Conservation (phyloP, 805 yeast species). For the Cyberlindnera lachancei region DNA sequence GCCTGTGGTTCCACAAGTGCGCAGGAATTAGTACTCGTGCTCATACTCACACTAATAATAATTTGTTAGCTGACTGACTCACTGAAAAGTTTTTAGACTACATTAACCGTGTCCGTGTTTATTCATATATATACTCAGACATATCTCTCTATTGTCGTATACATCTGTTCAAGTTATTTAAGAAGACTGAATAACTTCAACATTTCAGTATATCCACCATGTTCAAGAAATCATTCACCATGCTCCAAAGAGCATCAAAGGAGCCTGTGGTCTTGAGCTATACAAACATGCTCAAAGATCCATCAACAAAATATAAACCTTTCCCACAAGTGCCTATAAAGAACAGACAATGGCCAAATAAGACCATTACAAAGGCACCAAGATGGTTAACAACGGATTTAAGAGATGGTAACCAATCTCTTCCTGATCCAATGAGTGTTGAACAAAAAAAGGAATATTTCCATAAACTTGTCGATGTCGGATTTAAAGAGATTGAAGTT, state of each 20-base stretch:
- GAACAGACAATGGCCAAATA: constrained; percentile 67
- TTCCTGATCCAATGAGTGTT: constrained; percentile 78
- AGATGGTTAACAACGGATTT: constrained; percentile 76
- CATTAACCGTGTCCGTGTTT: too few relatives aligned
- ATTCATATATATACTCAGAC: background rate
- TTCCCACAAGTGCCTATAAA: constrained; percentile 48
- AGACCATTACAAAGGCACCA: constrained; percentile 61
- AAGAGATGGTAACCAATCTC: constrained; percentile 75
- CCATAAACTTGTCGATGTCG: constrained; percentile 63
- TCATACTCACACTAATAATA: too few relatives aligned
- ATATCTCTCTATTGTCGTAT: background rate
- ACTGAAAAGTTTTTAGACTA: constrained; percentile 1
- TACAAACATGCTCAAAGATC: constrained; percentile 59
- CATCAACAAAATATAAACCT: constrained; percentile 53
- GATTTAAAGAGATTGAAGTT: constrained; percentile 77
- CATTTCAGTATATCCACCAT: constrained; percentile 9
- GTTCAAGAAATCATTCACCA: constrained; percentile 18
- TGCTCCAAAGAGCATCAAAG: constrained; percentile 22
- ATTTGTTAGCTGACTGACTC: constrained; percentile 3
- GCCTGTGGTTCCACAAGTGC: too few relatives aligned
- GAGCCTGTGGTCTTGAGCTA: constrained; percentile 21
- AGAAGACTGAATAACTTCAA: too few relatives aligned
- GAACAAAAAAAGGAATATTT: constrained; percentile 69
- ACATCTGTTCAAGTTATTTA: background rate
- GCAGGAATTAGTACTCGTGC: too few relatives aligned